Evolutionary conservation across 345 rosid genomes (phyloP).

Genomic region (Aegle marmelos): DNA sequence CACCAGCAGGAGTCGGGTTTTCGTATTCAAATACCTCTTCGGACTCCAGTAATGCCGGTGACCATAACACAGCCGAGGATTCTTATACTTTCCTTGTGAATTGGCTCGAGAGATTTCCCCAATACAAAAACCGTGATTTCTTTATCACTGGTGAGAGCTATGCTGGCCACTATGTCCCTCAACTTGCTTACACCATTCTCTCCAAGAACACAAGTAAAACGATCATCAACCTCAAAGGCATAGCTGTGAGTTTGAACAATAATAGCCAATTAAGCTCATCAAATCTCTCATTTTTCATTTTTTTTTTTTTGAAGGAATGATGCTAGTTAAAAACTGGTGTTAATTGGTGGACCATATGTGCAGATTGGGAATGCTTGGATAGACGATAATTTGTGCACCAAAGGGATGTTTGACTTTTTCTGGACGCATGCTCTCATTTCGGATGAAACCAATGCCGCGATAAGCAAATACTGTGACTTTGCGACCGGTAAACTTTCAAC

Average conservation of each 20-base stretch:
- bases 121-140: conserved; percentile 35
- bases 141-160: conserved; percentile 45
- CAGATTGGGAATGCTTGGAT: conserved; percentile 59
- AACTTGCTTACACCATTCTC: conserved; percentile 39
- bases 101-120: conserved; percentile 44
- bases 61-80: conserved; percentile 44
- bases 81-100: conserved; percentile 41
- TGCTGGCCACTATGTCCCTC: conserved; percentile 53
- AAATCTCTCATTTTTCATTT: too few relatives aligned
- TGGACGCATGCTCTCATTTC: conserved; percentile 55
- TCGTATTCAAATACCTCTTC: conserved; percentile 49
- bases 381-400: conserved; percentile 16
- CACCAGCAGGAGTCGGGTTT: conserved; percentile 51
- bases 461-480: conserved; percentile 35
- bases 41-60: conserved; percentile 33
- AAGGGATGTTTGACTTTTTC: conserved; percentile 36
- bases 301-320: too few relatives aligned
- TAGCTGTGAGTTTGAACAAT: conserved; percentile 34
- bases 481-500: conserved; percentile 4
- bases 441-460: conserved; percentile 37
- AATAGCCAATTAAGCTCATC: too few relatives aligned
- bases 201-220: conserved; percentile 22
- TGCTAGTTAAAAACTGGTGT: neutral
- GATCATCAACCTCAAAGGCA: conserved; percentile 47
- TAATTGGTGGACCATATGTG: neutral